Percentiles rank a stretch among this genome's conserved stretches.
These are phyloP conservation scores for Exophiala calicioides DNA, from an alignment of 2,329 filamentous ascomycete genomes.

Conservation along the genomic window DNA sequence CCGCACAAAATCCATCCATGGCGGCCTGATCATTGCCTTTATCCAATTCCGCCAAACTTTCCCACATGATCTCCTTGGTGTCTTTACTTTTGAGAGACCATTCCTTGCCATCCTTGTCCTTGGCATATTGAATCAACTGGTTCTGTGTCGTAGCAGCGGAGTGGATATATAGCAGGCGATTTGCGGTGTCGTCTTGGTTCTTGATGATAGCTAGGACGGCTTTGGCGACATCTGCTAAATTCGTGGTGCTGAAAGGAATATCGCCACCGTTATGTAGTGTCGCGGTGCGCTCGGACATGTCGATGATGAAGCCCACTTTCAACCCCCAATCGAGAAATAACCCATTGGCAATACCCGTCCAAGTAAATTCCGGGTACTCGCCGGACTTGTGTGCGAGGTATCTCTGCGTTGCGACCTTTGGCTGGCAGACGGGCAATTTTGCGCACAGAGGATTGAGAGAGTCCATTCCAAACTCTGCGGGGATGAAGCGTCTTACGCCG, in stretches of 20 bases:
- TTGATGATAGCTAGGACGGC: constrained; percentile 52
- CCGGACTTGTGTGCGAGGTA: constrained; percentile 29
- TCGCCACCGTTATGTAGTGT: constrained; percentile 55
- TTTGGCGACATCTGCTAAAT: constrained; percentile 48
- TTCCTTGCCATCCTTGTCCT: constrained; percentile 32
- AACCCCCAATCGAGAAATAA: constrained; percentile 40
- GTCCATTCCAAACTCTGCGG: constrained; percentile 37
- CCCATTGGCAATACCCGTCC: constrained; percentile 35
- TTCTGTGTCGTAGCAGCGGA: constrained; percentile 50
- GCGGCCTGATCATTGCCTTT: constrained; percentile 22
- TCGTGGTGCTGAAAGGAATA: constrained; percentile 50
- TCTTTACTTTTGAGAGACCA: constrained; percentile 2
- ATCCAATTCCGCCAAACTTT: constrained; percentile 31
- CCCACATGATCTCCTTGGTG: constrained; percentile 13
- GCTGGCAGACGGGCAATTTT: constrained; percentile 20
- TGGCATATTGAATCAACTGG: constrained; percentile 36
- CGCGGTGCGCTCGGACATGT: constrained; percentile 44
- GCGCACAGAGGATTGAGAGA: constrained; percentile 1
- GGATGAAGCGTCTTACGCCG: constrained; percentile 34
- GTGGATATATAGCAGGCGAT: constrained; percentile 51
- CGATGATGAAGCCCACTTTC: constrained; percentile 45
- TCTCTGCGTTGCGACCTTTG: constrained; percentile 35
- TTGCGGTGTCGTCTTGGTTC: constrained; percentile 54
- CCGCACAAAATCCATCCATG: constrained; percentile 33
- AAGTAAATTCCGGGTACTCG: constrained; percentile 31